Conservation (phyloP, 345 rosid species). For the Linum trigynum region DNA sequence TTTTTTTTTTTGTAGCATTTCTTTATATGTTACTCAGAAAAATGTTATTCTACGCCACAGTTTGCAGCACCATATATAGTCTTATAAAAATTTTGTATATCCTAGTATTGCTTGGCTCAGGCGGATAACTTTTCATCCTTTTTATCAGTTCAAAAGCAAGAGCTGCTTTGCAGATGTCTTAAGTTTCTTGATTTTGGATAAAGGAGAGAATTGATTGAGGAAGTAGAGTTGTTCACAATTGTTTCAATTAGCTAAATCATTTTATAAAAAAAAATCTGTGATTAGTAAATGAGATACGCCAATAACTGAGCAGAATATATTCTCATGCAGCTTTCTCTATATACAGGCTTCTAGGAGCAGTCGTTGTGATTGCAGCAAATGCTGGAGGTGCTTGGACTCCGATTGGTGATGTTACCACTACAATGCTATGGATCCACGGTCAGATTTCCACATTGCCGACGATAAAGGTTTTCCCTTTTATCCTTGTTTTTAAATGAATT, state of each 20-base stretch:
- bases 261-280: no score
- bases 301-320: no score
- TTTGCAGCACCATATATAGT: neutral
- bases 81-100: neutral
- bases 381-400: constrained; percentile 99
- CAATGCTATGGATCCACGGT: constrained; percentile 99
- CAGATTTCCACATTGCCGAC: constrained; percentile 78
- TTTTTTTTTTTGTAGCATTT: constrained; percentile 1
- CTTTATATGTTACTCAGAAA: neutral
- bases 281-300: no score
- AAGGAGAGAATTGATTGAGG: no score
- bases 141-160: no score
- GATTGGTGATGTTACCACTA: constrained; percentile 96
- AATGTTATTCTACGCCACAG: neutral
- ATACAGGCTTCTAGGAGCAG: constrained; percentile 87
- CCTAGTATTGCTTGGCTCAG: neutral
- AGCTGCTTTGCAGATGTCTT: no score
- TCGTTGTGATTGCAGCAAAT: constrained; percentile 91
- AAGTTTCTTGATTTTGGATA: no score
- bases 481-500: constrained; percentile 5
- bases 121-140: neutral
- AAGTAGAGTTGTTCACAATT: no score
- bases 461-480: constrained; percentile 51
- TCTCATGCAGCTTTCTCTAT: neutral
- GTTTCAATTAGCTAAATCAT: no score